Evolutionary conservation across 2,329 filamentous ascomycete species (phyloP).

Genomic region (Cladorrhinum sp.): DNA sequence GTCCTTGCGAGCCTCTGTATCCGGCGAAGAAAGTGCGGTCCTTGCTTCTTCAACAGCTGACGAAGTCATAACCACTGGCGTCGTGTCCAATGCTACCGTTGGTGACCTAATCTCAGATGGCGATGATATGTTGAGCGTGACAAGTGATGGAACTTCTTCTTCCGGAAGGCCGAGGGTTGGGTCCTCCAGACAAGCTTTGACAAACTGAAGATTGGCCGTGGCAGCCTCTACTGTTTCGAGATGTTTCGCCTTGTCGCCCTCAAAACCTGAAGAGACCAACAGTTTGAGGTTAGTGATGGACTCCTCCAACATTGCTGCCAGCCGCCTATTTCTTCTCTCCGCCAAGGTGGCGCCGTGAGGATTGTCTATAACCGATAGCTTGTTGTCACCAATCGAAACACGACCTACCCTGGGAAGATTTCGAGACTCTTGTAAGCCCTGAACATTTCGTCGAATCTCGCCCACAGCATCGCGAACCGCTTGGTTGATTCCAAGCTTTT

Average conservation of each 20-base stretch:
- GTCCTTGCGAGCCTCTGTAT: conserved; percentile 6
- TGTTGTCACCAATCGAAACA: conserved; percentile 35
- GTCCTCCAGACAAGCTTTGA: conserved; percentile 60
- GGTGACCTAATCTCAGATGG: conserved; percentile 21
- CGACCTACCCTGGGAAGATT: conserved; percentile 39
- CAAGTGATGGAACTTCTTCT: conserved; percentile 27
- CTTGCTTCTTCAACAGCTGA: conserved; percentile 26
- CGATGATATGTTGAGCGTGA: conserved; percentile 23
- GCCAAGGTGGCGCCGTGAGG: conserved; percentile 46
- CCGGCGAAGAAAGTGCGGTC: conserved; percentile 24
- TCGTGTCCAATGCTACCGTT: conserved; percentile 31
- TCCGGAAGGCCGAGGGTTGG: conserved; percentile 35
- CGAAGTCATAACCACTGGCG: conserved; percentile 28
- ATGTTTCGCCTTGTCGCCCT: conserved; percentile 46
- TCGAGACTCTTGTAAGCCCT: conserved; percentile 59
- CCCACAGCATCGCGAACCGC: conserved; percentile 77
- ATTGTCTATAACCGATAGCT: conserved; percentile 20
- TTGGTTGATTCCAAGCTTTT: conserved; percentile 76
- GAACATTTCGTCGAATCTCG: conserved; percentile 74
- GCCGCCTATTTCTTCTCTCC: conserved; percentile 62
- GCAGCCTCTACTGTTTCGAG: conserved; percentile 56
- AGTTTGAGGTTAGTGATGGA: conserved; percentile 62
- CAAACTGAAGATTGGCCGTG: conserved; percentile 62
- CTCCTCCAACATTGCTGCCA: conserved; percentile 66
- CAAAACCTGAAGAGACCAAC: conserved; percentile 49